These are phyloP conservation scores for Xylaria nigripes DNA, from an alignment of 495 filamentous ascomycete genomes.

Conservation along the genomic window DNA sequence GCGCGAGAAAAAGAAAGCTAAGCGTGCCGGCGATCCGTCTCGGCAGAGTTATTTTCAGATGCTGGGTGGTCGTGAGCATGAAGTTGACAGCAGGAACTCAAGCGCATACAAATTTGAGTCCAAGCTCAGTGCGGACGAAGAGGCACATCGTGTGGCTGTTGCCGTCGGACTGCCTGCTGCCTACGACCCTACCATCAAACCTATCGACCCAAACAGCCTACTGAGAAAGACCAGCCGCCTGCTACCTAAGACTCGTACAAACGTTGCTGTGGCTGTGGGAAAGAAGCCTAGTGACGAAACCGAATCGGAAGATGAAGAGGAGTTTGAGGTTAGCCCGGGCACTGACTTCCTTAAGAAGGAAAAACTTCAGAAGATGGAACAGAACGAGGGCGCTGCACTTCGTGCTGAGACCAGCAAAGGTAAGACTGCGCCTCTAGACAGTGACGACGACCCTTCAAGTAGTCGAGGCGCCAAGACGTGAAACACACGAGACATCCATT, in stretches of 20 bases:
- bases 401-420: slow-evolving; percentile 21
- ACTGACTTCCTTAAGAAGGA: slow-evolving; percentile 37
- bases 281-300: slow-evolving; percentile 38
- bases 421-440: slow-evolving; percentile 24
- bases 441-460: slow-evolving; percentile 26
- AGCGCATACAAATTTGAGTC: slow-evolving; percentile 41
- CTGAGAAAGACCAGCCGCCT: slow-evolving; percentile 18
- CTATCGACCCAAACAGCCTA: slow-evolving; percentile 34
- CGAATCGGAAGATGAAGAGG: slow-evolving; percentile 41
- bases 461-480: slow-evolving; percentile 27
- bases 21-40: slow-evolving; percentile 70
- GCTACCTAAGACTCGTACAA: slow-evolving; percentile 20
- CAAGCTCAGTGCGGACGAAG: slow-evolving; percentile 46
- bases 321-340: slow-evolving; percentile 40
- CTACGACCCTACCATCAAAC: slow-evolving; percentile 49
- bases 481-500: slow-evolving; percentile 7
- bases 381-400: slow-evolving; percentile 44
- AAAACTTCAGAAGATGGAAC: slow-evolving; percentile 48
- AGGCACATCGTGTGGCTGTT: slow-evolving; percentile 62
- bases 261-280: slow-evolving; percentile 16
- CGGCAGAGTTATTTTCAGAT: slow-evolving; percentile 77
- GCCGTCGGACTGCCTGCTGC: slow-evolving; percentile 57
- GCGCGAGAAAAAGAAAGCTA: slow-evolving; percentile 84
- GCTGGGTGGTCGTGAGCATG: slow-evolving; percentile 58
- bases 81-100: slow-evolving; percentile 40